Evolutionary conservation across 2,329 filamentous ascomycete genomes (phyloP).

Genomic region (Aspergillus quadricinctus): DNA sequence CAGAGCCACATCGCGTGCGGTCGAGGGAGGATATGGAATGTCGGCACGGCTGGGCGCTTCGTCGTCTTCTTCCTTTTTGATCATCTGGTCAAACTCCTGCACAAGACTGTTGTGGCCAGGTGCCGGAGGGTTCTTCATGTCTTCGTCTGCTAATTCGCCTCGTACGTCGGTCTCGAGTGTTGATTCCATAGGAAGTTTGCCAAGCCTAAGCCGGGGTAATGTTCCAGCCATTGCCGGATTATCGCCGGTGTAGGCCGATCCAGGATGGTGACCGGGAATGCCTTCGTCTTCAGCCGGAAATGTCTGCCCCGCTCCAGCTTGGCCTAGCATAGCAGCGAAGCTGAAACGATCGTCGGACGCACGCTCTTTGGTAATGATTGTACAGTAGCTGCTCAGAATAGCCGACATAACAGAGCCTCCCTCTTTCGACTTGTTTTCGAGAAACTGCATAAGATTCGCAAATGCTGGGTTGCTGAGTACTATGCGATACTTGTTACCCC

Average conservation of each 20-base stretch:
- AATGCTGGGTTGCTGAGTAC: conserved; percentile 84
- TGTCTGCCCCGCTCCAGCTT: conserved; percentile 51
- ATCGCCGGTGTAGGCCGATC: conserved; percentile 57
- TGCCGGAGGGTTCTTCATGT: conserved; percentile 67
- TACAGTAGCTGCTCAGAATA: conserved; percentile 61
- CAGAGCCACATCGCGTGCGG: conserved; percentile 84
- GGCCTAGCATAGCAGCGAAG: conserved; percentile 56
- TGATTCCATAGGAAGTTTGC: conserved; percentile 75
- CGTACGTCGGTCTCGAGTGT: conserved; percentile 81
- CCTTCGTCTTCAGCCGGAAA: conserved; percentile 64
- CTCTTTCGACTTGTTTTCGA: conserved; percentile 79
- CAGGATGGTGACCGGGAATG: conserved; percentile 63
- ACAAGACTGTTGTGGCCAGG: conserved; percentile 69
- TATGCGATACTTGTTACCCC: conserved; percentile 80
- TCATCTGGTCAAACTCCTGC: conserved; percentile 81
- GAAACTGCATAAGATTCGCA: conserved; percentile 76
- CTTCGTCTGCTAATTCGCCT: conserved; percentile 80
- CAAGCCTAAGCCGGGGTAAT: conserved; percentile 65
- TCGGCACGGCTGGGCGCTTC: conserved; percentile 75
- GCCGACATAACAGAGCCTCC: conserved; percentile 75
- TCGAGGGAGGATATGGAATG: conserved; percentile 80
- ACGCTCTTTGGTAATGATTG: conserved; percentile 57
- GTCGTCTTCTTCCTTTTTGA: conserved; percentile 83
- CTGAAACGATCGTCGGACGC: conserved; percentile 55
- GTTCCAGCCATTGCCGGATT: conserved; percentile 55